phyloP scores from a whole-genome alignment of 306 rosid species.

The Vigna hirtella region DNA sequence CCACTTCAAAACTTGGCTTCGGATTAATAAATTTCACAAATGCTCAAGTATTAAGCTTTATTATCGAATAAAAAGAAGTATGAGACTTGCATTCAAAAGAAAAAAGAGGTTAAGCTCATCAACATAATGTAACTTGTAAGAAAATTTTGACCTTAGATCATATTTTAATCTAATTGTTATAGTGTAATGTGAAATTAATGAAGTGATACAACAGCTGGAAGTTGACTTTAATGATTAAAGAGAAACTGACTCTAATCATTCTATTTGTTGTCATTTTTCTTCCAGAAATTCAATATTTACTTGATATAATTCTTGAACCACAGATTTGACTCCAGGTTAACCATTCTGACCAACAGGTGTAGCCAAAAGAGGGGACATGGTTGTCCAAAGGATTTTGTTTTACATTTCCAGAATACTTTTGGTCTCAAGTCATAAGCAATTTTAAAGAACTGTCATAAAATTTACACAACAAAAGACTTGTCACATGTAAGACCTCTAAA shows the following conservation, averaged over 20 bases:
- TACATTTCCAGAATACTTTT: slow-evolving; percentile 9
- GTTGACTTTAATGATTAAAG: slow-evolving; percentile 6
- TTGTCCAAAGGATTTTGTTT: slow-evolving; percentile 33
- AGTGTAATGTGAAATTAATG: slow-evolving; percentile 7
- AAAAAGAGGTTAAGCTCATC: neutral
- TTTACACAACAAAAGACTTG: slow-evolving; percentile 13
- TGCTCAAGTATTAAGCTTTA: neutral
- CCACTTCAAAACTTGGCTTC: neutral
- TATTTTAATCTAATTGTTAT: slow-evolving; percentile 14
- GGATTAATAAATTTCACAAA: slow-evolving; percentile 16
- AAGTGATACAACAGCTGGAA: neutral
- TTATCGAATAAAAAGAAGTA: neutral
- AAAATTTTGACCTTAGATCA: slow-evolving; percentile 12
- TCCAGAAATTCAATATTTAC: neutral
- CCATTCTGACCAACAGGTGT: slow-evolving; percentile 6
- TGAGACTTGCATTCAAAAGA: neutral
- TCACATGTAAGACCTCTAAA: slow-evolving; percentile 5
- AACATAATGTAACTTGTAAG: neutral
- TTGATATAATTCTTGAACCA: slow-evolving; percentile 2
- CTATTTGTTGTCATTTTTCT: slow-evolving; percentile 10
- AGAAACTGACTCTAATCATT: slow-evolving; percentile 9
- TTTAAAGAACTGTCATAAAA: neutral
- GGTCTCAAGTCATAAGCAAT: slow-evolving; percentile 1
- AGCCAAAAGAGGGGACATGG: slow-evolving; percentile 2
- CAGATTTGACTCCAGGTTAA: slow-evolving; percentile 1